Base-by-base conservation (phyloP, 2,329 filamentous ascomycete genomes). In the Calcarisporium arbuscula region DNA sequence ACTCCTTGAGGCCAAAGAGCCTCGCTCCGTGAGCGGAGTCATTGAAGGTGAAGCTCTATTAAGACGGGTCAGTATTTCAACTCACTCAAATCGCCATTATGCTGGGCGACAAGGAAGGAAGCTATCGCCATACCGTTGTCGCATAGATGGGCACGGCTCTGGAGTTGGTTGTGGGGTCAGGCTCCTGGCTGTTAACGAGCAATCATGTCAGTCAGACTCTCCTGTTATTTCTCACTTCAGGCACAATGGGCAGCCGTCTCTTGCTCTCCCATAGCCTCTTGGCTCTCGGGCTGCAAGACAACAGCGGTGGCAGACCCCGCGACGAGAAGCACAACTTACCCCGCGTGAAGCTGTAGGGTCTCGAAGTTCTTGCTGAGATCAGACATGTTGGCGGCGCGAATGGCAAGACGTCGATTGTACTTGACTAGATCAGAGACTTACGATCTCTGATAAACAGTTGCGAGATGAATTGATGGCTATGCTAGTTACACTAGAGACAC, bases 121-220 rank as follows among this genome's bases (percentile, higher is more conserved):
- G 37, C 17, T 7, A 28, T 28, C 32, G 17, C 18, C 43, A 34
- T 44, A 76, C 73, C n/a, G 82, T 90, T 5, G 89, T 89, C 11
- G 90, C 88, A 58, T 96, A 96, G 57, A 98, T 96, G 35, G 92
- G 92, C 8, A 95, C 88, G 30, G 90, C 92, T 51, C 92, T 80
- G 18, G 92, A 74, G 41, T 94, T 90, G 42, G 90, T 95, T 3
- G 80, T 60, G 18, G 84, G 65, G 57, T 96, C 92, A 17, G 85
- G 79, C 51, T 80, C 71, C 49, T 94, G 85, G 42, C 87, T 94
- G 49, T 33, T 28, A 30, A 19, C 19, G 6, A 25, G 11, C 35
- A 39, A 33, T 28, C 6, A 34, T 19, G 4, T 39, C 26, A 36
- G 37, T 19, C n/a, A n/a, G 22, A 18, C 28, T 26, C 4, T 6